These are phyloP conservation scores for Dactylellina leptospora DNA, from an alignment of 2,329 filamentous ascomycete species.

Conservation along the genomic window DNA sequence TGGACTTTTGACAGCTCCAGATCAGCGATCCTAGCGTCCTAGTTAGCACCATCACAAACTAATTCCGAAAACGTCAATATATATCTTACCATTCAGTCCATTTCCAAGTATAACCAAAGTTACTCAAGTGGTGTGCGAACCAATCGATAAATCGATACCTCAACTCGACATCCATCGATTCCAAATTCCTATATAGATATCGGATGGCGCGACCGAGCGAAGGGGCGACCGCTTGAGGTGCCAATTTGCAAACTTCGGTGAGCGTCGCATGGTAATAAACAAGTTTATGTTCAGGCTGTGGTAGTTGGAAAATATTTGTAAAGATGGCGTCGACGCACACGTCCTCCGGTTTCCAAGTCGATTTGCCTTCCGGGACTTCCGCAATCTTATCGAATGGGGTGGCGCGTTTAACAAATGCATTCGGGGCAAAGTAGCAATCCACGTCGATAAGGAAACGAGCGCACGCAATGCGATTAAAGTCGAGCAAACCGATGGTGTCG, in stretches of 20 bases:
- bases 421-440: conserved; percentile 90
- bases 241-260: conserved; percentile 94
- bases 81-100: conserved; percentile 86
- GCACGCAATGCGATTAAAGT: conserved; percentile 88
- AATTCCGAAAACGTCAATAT: background rate
- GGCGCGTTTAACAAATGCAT: conserved; percentile 91
- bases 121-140: conserved; percentile 97
- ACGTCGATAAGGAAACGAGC: conserved; percentile 92
- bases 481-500: conserved; percentile 91
- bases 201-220: conserved; percentile 92
- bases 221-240: conserved; percentile 93
- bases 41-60: background rate
- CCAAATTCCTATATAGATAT: conserved; percentile 83
- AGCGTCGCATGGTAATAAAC: conserved; percentile 97
- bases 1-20: conserved; percentile 78
- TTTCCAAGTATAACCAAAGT: conserved; percentile 99
- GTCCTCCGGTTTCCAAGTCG: conserved; percentile 97
- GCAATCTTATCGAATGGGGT: conserved; percentile 87
- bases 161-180: conserved; percentile 86
- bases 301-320: conserved; percentile 89
- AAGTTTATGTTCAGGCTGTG: conserved; percentile 86
- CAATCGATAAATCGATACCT: conserved; percentile 90
- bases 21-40: conserved; percentile 73
- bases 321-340: conserved; percentile 97
- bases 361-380: conserved; percentile 70